Percentiles rank a stretch among this genome's conserved stretches.
Evolutionary conservation across 1,284 basidiomycete species (phyloP).

Genomic region (Marasmius tenuissimus): DNA sequence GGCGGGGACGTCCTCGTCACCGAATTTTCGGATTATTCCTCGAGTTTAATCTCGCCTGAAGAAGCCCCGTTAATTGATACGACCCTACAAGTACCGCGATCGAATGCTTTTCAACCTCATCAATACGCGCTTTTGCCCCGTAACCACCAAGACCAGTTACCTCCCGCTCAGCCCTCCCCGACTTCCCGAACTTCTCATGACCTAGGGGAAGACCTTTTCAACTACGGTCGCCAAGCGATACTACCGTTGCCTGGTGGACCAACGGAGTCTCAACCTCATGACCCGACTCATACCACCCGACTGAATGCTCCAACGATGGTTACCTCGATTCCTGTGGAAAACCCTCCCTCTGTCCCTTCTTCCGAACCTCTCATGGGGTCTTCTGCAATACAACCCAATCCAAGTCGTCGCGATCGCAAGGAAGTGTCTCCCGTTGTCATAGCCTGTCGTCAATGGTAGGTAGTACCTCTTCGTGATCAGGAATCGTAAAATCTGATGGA

Average conservation of each 20-base stretch:
- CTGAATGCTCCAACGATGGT: constrained; percentile 23
- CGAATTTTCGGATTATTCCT: constrained; percentile 43
- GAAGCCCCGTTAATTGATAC: constrained; percentile 46
- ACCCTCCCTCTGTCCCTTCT: constrained; percentile 36
- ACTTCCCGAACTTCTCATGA: constrained; percentile 36
- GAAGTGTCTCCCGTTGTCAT: constrained; percentile 68
- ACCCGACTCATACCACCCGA: constrained; percentile 35
- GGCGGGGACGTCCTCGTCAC: constrained; percentile 44
- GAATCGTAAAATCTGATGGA: constrained; percentile 26
- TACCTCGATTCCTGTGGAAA: constrained; percentile 31
- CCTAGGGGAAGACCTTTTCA: constrained; percentile 31
- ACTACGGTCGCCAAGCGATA: constrained; percentile 35
- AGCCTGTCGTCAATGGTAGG: constrained; percentile 66
- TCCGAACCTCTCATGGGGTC: constrained; percentile 32
- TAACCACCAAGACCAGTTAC: constrained; percentile 43
- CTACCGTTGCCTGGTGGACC: constrained; percentile 47
- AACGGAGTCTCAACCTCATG: constrained; percentile 30
- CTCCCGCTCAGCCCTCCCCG: constrained; percentile 37
- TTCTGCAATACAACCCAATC: constrained; percentile 31
- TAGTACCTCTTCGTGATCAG: constrained; percentile 19
- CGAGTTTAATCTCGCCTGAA: constrained; percentile 33
- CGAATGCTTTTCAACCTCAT: constrained; percentile 34
- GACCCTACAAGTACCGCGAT: constrained; percentile 37
- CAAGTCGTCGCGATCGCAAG: constrained; percentile 41
- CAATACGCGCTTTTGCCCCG: constrained; percentile 36